A percentile compares a stretch with the other conserved stretches of the same genome.
Evolutionary conservation across 805 yeast species (phyloP).

Genomic region (Wickerhamiella siamensis): DNA sequence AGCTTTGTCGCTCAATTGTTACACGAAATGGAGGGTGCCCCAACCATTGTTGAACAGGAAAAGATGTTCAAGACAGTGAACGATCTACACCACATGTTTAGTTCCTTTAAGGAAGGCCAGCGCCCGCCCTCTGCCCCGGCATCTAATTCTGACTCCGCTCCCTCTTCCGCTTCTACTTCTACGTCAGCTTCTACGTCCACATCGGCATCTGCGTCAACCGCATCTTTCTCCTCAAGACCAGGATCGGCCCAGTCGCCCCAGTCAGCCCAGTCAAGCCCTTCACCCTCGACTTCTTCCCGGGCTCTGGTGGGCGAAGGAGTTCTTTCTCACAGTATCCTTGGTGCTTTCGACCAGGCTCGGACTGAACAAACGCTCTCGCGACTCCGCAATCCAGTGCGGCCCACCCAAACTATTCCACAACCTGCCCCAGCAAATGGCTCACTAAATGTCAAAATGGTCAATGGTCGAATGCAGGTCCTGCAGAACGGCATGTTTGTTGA

Average conservation of each 20-base stretch:
- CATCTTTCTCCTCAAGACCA: not conserved
- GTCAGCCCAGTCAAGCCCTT: not conserved
- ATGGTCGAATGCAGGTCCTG: constrained; percentile 19
- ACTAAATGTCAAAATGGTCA: constrained; percentile 16
- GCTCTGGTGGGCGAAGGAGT: not conserved
- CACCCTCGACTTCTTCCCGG: not conserved
- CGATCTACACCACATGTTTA: constrained; percentile 22
- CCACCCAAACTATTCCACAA: not conserved
- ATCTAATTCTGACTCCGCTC: not conserved
- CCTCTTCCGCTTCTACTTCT: not conserved
- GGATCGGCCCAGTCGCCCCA: not conserved
- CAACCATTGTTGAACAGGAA: constrained; percentile 17
- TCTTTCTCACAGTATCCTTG: constrained; percentile 4
- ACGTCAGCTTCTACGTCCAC: not conserved
- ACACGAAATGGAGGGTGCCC: constrained; percentile 19
- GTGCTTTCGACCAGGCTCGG: constrained; percentile 8
- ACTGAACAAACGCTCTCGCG: constrained; percentile 4
- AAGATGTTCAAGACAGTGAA: constrained; percentile 22
- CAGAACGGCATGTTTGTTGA: constrained; percentile 13
- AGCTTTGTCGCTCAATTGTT: constrained; percentile 20
- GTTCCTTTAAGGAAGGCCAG: constrained; percentile 14
- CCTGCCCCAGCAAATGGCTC: not conserved
- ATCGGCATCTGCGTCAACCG: not conserved
- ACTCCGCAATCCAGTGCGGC: not conserved
- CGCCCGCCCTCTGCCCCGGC: not conserved